Evolutionary conservation across 1,284 basidiomycete species (phyloP).

Genomic region (Phellinidium pouzarii): DNA sequence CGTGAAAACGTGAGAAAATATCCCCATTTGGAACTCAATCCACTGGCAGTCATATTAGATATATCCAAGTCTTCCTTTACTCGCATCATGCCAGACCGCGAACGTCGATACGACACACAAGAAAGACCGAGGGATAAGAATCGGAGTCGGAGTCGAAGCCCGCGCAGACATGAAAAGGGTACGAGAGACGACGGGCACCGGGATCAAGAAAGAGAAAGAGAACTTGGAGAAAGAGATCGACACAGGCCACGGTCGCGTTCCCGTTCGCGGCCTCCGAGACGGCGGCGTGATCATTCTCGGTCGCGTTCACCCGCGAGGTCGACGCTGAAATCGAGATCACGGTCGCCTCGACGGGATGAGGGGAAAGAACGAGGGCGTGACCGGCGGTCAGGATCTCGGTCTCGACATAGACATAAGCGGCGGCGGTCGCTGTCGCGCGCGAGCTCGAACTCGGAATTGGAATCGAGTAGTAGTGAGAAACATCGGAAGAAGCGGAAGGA

Average conservation of each 20-base stretch:
- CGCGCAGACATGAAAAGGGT: conserved; percentile 5
- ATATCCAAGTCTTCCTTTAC: too few species aligned
- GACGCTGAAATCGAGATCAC: conserved; percentile 15
- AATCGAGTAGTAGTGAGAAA: conserved; percentile 31
- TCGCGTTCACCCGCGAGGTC: conserved; percentile 22
- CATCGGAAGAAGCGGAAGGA: conserved; percentile 36
- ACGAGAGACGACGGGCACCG: not conserved
- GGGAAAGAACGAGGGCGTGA: conserved; percentile 25
- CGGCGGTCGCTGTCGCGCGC: conserved; percentile 20
- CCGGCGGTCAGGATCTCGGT: conserved; percentile 26
- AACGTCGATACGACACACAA: not conserved
- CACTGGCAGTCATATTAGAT: not conserved
- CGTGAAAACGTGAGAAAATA: not conserved
- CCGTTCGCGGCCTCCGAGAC: conserved; percentile 9
- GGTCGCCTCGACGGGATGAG: conserved; percentile 20
- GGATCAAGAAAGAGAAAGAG: not conserved
- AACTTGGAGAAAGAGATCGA: too few species aligned
- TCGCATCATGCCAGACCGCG: conserved; percentile 2
- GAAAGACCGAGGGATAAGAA: conserved; percentile 3
- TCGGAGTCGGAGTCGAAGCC: conserved; percentile 22
- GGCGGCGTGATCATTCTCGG: conserved; percentile 21
- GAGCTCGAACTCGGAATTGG: conserved; percentile 17
- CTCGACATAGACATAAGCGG: conserved; percentile 19
- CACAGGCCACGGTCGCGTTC: conserved; percentile 5
- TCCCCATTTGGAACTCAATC: not conserved